Percentiles rank a stretch among this genome's conserved stretches.
phyloP scores from a whole-genome alignment of 208 protist genomes.

The Trypanosoma caninum region DNA sequence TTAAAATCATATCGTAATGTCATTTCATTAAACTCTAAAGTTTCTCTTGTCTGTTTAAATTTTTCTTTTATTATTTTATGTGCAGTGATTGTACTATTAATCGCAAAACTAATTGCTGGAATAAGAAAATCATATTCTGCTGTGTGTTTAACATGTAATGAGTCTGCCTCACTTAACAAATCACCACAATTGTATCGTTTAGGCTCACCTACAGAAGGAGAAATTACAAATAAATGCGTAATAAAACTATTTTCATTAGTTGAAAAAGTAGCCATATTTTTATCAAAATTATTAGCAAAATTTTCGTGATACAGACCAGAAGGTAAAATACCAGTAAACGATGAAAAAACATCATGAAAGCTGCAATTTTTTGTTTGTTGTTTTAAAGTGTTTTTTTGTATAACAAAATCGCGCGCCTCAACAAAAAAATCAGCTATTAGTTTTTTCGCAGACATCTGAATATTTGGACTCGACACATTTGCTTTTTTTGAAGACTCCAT shows the following conservation, averaged over 20 bases:
- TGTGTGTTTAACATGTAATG: conserved; percentile 65
- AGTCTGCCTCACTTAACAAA: conserved; percentile 57
- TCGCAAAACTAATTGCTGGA: conserved; percentile 40
- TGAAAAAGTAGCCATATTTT: too few species aligned
- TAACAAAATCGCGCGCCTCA: too few species aligned
- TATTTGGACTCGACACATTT: too few species aligned
- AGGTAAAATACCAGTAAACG: conserved; percentile 3
- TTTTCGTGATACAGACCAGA: background rate
- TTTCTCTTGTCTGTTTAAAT: background rate
- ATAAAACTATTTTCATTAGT: too few species aligned
- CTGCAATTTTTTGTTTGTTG: background rate
- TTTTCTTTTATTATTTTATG: conserved; percentile 35
- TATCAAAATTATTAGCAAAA: too few species aligned
- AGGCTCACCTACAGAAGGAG: conserved; percentile 34
- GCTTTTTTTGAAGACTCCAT: too few species aligned
- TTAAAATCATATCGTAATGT: conserved; percentile 20
- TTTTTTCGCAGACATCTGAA: too few species aligned
- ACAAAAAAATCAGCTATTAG: too few species aligned
- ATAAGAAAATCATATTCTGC: conserved; percentile 66
- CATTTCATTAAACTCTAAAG: background rate
- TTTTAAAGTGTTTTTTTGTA: too few species aligned
- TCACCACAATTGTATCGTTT: conserved; percentile 33
- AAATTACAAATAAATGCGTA: conserved; percentile 36
- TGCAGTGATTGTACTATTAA: conserved; percentile 37
- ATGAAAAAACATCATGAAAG: background rate